phyloP scores from a whole-genome alignment of 768 basidiomycete species.

The Nevesoporus exiguus region DNA sequence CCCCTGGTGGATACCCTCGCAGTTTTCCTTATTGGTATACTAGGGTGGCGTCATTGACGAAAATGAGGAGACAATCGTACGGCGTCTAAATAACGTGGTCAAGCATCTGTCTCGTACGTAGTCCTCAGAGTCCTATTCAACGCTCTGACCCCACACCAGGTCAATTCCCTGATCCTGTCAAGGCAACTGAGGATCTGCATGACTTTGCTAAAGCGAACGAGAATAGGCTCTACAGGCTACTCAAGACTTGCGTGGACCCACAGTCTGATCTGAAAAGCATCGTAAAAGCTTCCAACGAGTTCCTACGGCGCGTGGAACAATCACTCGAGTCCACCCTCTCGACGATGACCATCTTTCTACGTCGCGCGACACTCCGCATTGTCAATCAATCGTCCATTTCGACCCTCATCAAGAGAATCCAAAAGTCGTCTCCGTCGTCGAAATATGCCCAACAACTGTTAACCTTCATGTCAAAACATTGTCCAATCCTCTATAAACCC shows the following conservation, averaged over 20 bases:
- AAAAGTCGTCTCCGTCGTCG: constrained; percentile 42
- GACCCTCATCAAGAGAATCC: constrained; percentile 67
- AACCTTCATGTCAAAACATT: constrained; percentile 67
- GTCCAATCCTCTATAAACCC: constrained; percentile 65
- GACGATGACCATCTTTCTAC: constrained; percentile 72
- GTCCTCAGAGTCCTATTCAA: not conserved
- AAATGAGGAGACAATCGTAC: constrained; percentile 62
- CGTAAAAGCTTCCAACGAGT: constrained; percentile 80
- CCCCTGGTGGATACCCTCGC: constrained; percentile 3
- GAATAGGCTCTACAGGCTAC: constrained; percentile 75
- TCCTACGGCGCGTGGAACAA: constrained; percentile 72
- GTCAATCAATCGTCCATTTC: constrained; percentile 86
- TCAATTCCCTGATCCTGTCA: constrained; percentile 63
- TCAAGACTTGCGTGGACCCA: constrained; percentile 78
- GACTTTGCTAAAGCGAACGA: constrained; percentile 88
- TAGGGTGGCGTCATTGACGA: constrained; percentile 91
- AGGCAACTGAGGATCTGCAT: constrained; percentile 73
- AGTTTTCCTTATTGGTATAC: not conserved
- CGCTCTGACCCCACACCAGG: constrained; percentile 31
- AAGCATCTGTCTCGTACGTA: constrained; percentile 60
- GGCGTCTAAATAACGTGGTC: constrained; percentile 51
- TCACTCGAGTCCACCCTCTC: constrained; percentile 53
- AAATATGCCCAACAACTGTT: constrained; percentile 52
- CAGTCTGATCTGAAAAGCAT: constrained; percentile 80
- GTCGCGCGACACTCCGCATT: constrained; percentile 65